A percentile compares a stretch with the other conserved stretches of the same genome.
phyloP scores from a whole-genome alignment of 345 rosid species.

The Brassica rapa region DNA sequence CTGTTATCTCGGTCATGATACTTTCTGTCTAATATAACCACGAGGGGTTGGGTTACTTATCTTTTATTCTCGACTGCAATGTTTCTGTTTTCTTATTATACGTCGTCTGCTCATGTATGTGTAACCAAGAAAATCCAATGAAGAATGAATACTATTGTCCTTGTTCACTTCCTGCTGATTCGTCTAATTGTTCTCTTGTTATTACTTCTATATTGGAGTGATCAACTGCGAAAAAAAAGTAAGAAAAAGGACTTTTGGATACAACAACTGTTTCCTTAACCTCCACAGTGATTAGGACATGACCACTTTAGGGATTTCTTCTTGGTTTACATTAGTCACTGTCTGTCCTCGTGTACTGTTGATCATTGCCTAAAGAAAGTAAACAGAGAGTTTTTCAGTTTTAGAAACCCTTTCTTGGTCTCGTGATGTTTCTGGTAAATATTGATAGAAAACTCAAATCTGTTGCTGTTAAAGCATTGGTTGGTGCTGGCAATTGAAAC shows the following conservation, averaged over 20 bases:
- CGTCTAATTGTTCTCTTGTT: background rate
- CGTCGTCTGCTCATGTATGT: background rate
- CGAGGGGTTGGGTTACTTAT: background rate
- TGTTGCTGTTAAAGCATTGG: constrained; percentile 22
- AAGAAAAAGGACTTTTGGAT: constrained; percentile 7
- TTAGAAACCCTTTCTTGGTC: constrained; percentile 2
- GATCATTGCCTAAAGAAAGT: constrained; percentile 34
- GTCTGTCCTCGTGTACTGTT: constrained; percentile 34
- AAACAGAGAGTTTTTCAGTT: constrained; percentile 27
- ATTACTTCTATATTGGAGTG: background rate
- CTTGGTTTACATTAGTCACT: constrained; percentile 20
- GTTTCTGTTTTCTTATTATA: background rate
- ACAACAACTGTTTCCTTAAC: constrained; percentile 14
- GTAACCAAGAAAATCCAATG: background rate
- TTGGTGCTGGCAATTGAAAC: constrained; percentile 24
- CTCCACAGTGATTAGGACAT: constrained; percentile 26
- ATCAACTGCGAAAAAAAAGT: background rate
- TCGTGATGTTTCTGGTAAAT: constrained; percentile 1
- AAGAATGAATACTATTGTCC: background rate
- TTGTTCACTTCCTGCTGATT: background rate
- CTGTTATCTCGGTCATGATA: constrained; percentile 4
- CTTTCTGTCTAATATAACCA: background rate
- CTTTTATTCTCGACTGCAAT: background rate
- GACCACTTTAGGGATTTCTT: background rate
- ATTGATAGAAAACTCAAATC: constrained; percentile 12